These are phyloP conservation scores for Neocallimastix lanati DNA, from an alignment of 192 early-diverging fungal species.

Conservation along the genomic window DNA sequence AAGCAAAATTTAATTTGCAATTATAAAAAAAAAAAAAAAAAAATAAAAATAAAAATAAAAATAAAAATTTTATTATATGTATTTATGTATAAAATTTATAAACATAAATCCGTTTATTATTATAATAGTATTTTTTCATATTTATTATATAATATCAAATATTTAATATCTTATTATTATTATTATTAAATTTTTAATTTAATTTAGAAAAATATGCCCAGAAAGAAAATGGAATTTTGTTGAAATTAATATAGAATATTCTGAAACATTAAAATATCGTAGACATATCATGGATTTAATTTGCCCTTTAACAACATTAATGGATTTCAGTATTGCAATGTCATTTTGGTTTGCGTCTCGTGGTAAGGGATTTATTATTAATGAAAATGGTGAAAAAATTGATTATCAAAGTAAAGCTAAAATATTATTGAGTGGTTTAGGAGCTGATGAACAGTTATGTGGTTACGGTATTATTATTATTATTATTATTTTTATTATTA, in stretches of 20 bases:
- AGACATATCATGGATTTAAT: slow-evolving; percentile 51
- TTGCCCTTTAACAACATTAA: slow-evolving; percentile 67
- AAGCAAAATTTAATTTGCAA: no score
- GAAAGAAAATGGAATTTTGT: slow-evolving; percentile 75
- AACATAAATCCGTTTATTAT: no score
- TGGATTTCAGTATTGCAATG: slow-evolving; percentile 93
- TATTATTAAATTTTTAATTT: neutral
- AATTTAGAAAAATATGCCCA: slow-evolving; percentile 24
- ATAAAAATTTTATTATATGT: neutral
- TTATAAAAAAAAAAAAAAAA: no score
- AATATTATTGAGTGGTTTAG: neutral
- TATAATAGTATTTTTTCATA: no score
- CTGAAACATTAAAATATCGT: slow-evolving; percentile 30
- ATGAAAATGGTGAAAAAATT: slow-evolving; percentile 1
- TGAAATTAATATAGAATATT: slow-evolving; percentile 67
- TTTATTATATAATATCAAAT: no score
- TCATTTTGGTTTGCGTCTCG: slow-evolving; percentile 90
- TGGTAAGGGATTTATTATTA: slow-evolving; percentile 29
- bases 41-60: no score
- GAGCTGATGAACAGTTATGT: neutral
- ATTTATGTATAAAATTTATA: neutral
- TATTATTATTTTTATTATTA: no score
- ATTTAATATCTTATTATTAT: neutral
- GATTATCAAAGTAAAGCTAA: neutral
- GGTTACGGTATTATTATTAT: neutral